Conservation (phyloP, 2,329 filamentous ascomycete genomes). For the Botrytis fabae region DNA sequence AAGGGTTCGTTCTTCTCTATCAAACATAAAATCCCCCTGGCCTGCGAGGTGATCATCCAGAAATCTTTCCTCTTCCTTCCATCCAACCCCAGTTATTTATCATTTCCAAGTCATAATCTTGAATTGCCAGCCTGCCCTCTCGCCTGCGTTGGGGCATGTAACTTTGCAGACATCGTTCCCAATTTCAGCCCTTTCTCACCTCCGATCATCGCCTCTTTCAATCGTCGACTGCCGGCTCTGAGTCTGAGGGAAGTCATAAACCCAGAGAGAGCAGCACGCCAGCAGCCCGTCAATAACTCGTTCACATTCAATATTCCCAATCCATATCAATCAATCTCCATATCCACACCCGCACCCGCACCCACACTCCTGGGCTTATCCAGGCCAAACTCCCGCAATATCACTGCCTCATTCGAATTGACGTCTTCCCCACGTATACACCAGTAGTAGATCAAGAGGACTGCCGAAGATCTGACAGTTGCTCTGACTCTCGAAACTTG, state of each 20-base stretch:
- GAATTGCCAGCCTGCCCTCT: not conserved
- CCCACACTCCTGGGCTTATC: not conserved
- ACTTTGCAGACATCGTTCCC: not conserved
- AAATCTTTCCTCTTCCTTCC: conserved; percentile 31
- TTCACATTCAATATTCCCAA: not conserved
- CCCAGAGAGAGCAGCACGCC: not conserved
- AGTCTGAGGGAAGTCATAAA: not conserved
- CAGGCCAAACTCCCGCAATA: not conserved
- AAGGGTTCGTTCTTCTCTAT: not conserved
- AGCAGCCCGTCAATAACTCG: conserved; percentile 3
- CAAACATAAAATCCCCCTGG: conserved; percentile 20
- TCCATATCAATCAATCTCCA: not conserved
- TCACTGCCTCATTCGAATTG: conserved; percentile 21
- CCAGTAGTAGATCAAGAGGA: conserved; percentile 28
- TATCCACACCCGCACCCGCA: not conserved
- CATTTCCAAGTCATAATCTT: conserved; percentile 5
- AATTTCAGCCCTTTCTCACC: not conserved
- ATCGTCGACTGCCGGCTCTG: not conserved
- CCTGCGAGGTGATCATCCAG: conserved; percentile 32
- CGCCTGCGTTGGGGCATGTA: not conserved
- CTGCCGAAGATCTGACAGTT: conserved; percentile 35
- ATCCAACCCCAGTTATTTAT: conserved; percentile 11
- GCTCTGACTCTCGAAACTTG: conserved; percentile 22
- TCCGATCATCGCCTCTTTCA: conserved; percentile 18
- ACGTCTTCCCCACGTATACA: conserved; percentile 23